These are phyloP conservation scores for Leonotis leonurus DNA, from an alignment of 257 asterid genomes.

Conservation along the genomic window DNA sequence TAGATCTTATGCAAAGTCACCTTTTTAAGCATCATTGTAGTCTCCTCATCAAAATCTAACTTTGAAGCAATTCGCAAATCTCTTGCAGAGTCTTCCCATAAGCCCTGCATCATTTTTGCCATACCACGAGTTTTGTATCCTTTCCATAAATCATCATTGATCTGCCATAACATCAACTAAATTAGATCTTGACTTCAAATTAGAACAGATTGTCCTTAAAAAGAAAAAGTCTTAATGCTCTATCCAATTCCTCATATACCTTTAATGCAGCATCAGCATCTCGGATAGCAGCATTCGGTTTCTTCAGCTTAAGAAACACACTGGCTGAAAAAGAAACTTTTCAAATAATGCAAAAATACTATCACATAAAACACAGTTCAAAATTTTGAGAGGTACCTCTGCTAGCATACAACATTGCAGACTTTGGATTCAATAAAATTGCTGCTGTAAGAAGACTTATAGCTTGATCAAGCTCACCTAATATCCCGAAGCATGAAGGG, in stretches of 20 bases:
- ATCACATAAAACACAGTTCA: neutral
- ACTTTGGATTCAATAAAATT: slow-evolving; percentile 47
- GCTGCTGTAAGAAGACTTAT: slow-evolving; percentile 42
- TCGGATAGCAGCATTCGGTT: slow-evolving; percentile 72
- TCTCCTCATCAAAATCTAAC: slow-evolving; percentile 61
- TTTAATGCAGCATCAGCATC: slow-evolving; percentile 69
- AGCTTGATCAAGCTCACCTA: slow-evolving; percentile 54
- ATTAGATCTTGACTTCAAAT: slow-evolving; percentile 6
- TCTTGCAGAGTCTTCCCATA: slow-evolving; percentile 59
- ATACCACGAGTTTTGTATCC: slow-evolving; percentile 57
- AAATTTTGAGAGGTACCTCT: slow-evolving; percentile 40
- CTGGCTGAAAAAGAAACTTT: slow-evolving; percentile 31
- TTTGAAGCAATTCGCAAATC: slow-evolving; percentile 48
- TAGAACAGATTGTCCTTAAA: neutral
- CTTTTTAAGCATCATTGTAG: slow-evolving; percentile 38
- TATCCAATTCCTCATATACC: slow-evolving; percentile 24
- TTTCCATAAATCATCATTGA: slow-evolving; percentile 43
- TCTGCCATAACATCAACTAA: slow-evolving; percentile 23
- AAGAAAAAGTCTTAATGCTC: neutral
- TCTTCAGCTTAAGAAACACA: slow-evolving; percentile 51
- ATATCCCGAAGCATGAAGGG: neutral
- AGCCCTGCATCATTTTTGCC: slow-evolving; percentile 53
- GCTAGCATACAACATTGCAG: slow-evolving; percentile 45
- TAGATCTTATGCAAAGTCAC: slow-evolving; percentile 22
- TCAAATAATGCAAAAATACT: neutral